Base-by-base conservation (phyloP, 768 basidiomycete species). In the Mycena kentingensis region DNA sequence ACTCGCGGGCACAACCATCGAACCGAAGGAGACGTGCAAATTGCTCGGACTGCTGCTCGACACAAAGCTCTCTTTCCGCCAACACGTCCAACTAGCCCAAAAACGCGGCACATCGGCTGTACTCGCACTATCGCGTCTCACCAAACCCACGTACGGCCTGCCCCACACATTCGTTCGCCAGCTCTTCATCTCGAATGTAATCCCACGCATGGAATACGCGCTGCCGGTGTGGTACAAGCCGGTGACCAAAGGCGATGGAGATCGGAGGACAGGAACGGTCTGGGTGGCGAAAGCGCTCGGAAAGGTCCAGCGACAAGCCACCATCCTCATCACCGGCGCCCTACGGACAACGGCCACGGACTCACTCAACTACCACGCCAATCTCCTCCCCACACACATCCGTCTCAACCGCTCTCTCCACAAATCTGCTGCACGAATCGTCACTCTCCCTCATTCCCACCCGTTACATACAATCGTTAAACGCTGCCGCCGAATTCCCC, bases 1-100 rank as follows among this genome's bases (percentile, higher is more conserved):
- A 3, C 18, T 50, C 21, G 38, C 27, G 10, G 38, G 39, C 8
- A 53, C 25, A 45, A 54, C 43, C 18, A 48, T 61, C 49, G 18
- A 28, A 3, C 24, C 48, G 1, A 34, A 25, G n/a, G 13, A 29
- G 2, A 36, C 27, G 2, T 18, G 18, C 5, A 57, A 57, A 31
- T 51, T 39, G 26, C 60, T 61, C 19, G 60, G 60, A 1, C 41
- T 61, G 8, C 28, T 50, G 19, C 19, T 62, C 8, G 59, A 63
- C 48, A 13, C 22, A 0, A n/a, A 43, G 25, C 50, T 63, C 10
- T 19, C 34, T 1, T 63, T 57, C 53, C 22, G 46, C 6, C 21
- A 49, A 15, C 62, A 61, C 10, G 48, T 52, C 3, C 45, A 54
- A 16, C 25, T n/a, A 2, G 60, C 54, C 10, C 32, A 48, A 2